A percentile compares a stretch with the other conserved stretches of the same genome.
These are phyloP conservation scores for Nitzschia sp. DNA, from an alignment of 108 stramenopile genomes.

Conservation along the genomic window DNA sequence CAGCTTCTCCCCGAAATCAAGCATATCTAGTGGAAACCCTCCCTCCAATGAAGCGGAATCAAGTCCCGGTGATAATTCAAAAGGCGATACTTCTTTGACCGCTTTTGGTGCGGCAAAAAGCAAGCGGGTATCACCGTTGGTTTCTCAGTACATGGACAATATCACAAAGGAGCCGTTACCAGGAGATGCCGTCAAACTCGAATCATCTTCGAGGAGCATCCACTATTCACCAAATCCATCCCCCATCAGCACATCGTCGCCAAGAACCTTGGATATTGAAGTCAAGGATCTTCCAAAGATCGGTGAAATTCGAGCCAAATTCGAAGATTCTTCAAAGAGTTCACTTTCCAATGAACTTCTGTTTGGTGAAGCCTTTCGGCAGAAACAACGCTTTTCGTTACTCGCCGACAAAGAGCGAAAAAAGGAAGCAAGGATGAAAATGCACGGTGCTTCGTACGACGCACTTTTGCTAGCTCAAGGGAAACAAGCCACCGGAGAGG, in stretches of 20 bases:
- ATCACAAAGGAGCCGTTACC: conserved; percentile 12
- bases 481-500: conserved; percentile 14
- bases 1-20: no score
- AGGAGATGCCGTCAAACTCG: conserved; percentile 13
- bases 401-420: conserved; percentile 15
- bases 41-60: not conserved
- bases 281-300: conserved; percentile 13
- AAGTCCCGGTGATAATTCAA: not conserved
- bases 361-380: conserved; percentile 38
- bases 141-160: conserved; percentile 25
- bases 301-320: conserved; percentile 15
- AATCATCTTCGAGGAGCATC: not conserved
- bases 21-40: not conserved
- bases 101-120: conserved; percentile 18
- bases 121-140: conserved; percentile 14
- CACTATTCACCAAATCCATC: not conserved
- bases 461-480: conserved; percentile 6
- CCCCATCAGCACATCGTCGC: not conserved
- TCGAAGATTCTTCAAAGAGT: conserved; percentile 14
- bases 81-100: conserved; percentile 14
- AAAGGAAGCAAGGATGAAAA: conserved; percentile 11
- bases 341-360: not conserved
- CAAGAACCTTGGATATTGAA: conserved; percentile 2
- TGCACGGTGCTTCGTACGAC: conserved; percentile 13
- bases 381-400: conserved; percentile 19